phyloP scores from a whole-genome alignment of 139 green algal genomes.

The Coelastrella sp. region DNA sequence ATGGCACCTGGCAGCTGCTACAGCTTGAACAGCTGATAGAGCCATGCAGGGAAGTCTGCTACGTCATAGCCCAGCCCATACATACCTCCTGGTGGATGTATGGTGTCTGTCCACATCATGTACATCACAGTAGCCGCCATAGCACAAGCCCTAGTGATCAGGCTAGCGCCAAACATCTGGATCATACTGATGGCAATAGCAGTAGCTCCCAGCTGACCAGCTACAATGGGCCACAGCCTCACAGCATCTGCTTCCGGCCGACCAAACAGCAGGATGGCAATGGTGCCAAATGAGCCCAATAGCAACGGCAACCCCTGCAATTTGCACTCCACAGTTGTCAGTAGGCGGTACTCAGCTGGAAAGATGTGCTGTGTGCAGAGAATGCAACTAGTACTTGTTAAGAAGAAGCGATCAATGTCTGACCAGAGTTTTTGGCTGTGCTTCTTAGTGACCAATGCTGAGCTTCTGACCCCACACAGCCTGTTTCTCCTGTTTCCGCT shows the following conservation, averaged over 20 bases:
- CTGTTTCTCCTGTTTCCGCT: too few species aligned
- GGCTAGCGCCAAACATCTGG: constrained; percentile 35
- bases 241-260: constrained; percentile 57
- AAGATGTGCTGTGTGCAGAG: too few species aligned
- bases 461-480: too few species aligned
- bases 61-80: background rate
- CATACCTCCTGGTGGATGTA: constrained; percentile 63
- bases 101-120: constrained; percentile 57
- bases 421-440: too few species aligned
- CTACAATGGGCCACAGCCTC: constrained; percentile 62
- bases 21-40: too few species aligned
- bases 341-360: too few species aligned
- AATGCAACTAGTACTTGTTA: too few species aligned
- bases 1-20: too few species aligned
- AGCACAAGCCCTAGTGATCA: constrained; percentile 46
- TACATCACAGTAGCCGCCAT: constrained; percentile 56
- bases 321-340: too few species aligned
- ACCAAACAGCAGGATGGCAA: constrained; percentile 64
- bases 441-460: too few species aligned
- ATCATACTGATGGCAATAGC: constrained; percentile 48
- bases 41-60: too few species aligned
- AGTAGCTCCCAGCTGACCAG: constrained; percentile 42
- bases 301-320: constrained; percentile 59
- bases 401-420: too few species aligned
- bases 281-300: constrained; percentile 64